Evolutionary conservation across 768 basidiomycete genomes (phyloP).

Genomic region (Boletus edulis): DNA sequence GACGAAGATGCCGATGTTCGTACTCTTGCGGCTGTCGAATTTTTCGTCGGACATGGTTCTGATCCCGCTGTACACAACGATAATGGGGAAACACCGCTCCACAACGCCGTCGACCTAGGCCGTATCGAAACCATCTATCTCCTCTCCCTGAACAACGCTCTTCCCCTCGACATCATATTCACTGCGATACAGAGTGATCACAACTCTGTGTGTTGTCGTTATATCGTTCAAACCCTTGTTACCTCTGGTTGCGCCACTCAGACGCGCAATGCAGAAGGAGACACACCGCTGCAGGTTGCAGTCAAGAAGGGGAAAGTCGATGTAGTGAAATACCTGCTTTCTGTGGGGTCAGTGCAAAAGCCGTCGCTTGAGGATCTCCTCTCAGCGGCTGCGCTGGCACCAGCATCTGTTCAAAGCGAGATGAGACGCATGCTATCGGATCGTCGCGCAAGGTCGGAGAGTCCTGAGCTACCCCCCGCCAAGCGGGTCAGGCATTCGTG

Average conservation of each 20-base stretch:
- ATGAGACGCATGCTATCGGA: not conserved
- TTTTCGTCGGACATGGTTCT: not conserved
- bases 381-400: not conserved
- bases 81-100: not conserved
- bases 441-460: not conserved
- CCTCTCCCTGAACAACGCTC: not conserved
- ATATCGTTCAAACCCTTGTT: not conserved
- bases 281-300: not conserved
- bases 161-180: not conserved
- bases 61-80: not conserved
- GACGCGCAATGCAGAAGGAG: not conserved
- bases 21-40: not conserved
- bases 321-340: conserved; percentile 2
- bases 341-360: not conserved
- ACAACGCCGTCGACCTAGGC: not conserved
- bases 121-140: not conserved
- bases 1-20: too few relatives aligned
- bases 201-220: not conserved
- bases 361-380: not conserved
- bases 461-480: not conserved
- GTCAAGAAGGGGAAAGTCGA: not conserved
- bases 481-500: not conserved
- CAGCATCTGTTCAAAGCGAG: not conserved
- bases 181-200: not conserved
- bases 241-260: not conserved